Percentiles rank a stretch among this genome's conserved stretches.
Evolutionary conservation across 2,329 filamentous ascomycete genomes (phyloP).

Genomic region (Penicillium oxalicum): DNA sequence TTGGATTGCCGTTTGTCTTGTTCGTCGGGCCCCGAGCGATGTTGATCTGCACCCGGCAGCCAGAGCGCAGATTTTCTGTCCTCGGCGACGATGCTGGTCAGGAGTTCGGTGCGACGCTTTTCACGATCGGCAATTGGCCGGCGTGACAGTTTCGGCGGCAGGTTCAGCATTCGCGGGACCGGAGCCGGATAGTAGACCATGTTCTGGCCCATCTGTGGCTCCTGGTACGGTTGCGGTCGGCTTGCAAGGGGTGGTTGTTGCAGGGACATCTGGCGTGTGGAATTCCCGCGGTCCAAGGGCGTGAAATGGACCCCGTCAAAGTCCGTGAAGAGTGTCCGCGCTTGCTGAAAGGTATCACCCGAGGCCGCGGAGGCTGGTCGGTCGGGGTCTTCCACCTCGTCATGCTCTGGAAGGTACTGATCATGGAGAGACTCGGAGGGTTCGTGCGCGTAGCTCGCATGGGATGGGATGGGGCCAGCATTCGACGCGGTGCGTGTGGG

Average conservation of each 20-base stretch:
- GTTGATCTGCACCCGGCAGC: constrained; percentile 28
- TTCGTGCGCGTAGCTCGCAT: constrained; percentile 3
- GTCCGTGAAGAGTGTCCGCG: constrained; percentile 40
- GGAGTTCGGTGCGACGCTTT: constrained; percentile 65
- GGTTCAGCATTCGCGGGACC: constrained; percentile 86
- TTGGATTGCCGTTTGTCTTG: constrained; percentile 40
- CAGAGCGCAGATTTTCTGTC: constrained; percentile 49
- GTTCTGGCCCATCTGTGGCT: constrained; percentile 56
- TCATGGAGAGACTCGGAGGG: constrained; percentile 12
- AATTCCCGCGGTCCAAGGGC: constrained; percentile 19
- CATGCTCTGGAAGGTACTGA: constrained; percentile 12
- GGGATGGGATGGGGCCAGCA: constrained; percentile 2
- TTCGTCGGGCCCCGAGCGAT: constrained; percentile 12
- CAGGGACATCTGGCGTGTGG: constrained; percentile 33
- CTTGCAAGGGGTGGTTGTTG: constrained; percentile 37
- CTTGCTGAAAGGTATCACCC: constrained; percentile 43
- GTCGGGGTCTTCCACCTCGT: constrained; percentile 17
- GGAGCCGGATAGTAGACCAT: constrained; percentile 96
- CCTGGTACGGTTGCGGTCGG: constrained; percentile 33
- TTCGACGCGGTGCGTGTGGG: constrained; percentile 16
- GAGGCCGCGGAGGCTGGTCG: constrained; percentile 39
- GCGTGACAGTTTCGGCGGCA: constrained; percentile 81
- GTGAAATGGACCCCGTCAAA: constrained; percentile 47
- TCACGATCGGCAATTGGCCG: constrained; percentile 60
- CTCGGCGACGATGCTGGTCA: constrained; percentile 57